Conservation (phyloP, 495 filamentous ascomycete genomes). For the Aspergillus incahuasiensis region DNA sequence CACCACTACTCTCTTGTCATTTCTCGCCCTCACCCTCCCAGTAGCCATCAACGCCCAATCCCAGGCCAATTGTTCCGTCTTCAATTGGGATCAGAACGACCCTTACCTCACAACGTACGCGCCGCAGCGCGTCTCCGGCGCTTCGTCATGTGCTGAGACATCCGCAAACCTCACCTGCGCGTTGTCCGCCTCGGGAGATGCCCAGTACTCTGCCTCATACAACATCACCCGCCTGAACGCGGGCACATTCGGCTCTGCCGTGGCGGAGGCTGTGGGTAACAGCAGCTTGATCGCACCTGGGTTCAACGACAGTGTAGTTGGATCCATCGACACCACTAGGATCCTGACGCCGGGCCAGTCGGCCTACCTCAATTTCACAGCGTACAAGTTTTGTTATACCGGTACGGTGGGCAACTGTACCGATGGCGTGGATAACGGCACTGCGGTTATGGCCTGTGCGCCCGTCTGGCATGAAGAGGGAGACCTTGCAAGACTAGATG, state of each 20-base stretch:
- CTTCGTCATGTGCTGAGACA: neutral
- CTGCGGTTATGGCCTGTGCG: neutral
- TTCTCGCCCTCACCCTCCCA: neutral
- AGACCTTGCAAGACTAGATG: neutral
- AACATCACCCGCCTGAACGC: neutral
- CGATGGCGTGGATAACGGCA: neutral
- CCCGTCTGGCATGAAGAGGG: slow-evolving; percentile 3
- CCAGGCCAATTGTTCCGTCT: slow-evolving; percentile 8
- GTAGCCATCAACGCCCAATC: neutral
- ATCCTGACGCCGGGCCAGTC: slow-evolving; percentile 3
- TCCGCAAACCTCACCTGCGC: slow-evolving; percentile 5
- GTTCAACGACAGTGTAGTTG: slow-evolving; percentile 2
- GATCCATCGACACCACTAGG: neutral
- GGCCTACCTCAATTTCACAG: slow-evolving; percentile 9
- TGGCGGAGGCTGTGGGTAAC: neutral
- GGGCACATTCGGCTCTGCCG: neutral
- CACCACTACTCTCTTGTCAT: neutral
- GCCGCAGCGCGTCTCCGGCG: slow-evolving; percentile 5
- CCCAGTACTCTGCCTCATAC: neutral
- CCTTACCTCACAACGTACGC: neutral
- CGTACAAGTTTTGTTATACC: slow-evolving; percentile 2
- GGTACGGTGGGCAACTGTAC: slow-evolving; percentile 5
- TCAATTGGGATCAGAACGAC: slow-evolving; percentile 9
- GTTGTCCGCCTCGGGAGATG: slow-evolving; percentile 3
- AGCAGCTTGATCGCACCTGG: neutral